A percentile compares a stretch with the other conserved stretches of the same genome.
Conservation (phyloP, 2,329 filamentous ascomycete species). For the Grosmannia penicillata region DNA sequence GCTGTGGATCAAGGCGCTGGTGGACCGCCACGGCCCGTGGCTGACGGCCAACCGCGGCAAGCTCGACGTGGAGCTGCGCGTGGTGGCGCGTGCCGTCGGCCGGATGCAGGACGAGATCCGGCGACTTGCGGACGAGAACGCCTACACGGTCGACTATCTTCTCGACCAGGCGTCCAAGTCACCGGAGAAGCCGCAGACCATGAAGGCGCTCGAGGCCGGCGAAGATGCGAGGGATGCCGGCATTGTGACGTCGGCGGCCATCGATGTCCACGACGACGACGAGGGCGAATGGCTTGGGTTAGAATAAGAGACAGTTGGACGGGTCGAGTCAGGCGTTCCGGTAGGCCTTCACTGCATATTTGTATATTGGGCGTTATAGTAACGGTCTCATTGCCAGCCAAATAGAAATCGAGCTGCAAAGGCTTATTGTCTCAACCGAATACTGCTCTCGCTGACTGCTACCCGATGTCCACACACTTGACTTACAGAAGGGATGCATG, state of each 20-base stretch:
- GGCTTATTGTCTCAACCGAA: no score
- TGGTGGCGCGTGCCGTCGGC: slow-evolving; percentile 65
- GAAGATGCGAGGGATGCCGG: slow-evolving; percentile 1
- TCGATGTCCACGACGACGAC: slow-evolving; percentile 7
- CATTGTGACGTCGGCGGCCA: no score
- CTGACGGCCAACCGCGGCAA: slow-evolving; percentile 67
- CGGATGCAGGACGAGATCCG: slow-evolving; percentile 73
- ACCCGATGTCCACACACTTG: no score
- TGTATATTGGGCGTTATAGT: neutral
- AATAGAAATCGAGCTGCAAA: no score
- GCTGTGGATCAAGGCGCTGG: slow-evolving; percentile 72
- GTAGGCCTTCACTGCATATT: neutral
- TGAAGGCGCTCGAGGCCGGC: neutral
- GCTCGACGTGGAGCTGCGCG: slow-evolving; percentile 70
- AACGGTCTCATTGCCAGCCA: no score
- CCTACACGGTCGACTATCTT: slow-evolving; percentile 79
- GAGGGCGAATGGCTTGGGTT: slow-evolving; percentile 7
- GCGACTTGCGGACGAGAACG: slow-evolving; percentile 72
- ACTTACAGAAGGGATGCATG: no score
- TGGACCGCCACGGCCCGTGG: slow-evolving; percentile 74
- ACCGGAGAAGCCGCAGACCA: neutral
- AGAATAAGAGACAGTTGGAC: neutral
- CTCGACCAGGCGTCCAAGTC: slow-evolving; percentile 30
- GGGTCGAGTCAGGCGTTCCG: neutral
- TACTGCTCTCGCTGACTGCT: no score